phyloP scores from a whole-genome alignment of 2,329 filamentous ascomycete species.

The Fusarium brevicatenulatum region DNA sequence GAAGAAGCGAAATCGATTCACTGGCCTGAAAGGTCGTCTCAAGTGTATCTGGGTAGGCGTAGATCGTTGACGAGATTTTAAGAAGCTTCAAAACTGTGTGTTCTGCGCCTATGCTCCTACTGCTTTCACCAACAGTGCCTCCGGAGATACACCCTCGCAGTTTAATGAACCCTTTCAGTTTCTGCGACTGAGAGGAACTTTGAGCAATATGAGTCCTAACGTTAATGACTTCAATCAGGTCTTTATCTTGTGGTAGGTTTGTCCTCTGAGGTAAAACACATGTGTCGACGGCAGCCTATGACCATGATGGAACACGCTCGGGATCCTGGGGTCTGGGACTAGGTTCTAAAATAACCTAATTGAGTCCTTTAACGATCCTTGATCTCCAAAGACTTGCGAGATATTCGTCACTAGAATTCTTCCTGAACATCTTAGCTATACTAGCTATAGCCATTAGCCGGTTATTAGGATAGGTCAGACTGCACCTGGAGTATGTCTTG shows the following conservation, averaged over 20 bases:
- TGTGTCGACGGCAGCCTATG: neutral
- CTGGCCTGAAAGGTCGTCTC: neutral
- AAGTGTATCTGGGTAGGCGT: neutral
- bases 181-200: neutral
- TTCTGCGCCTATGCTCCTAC: neutral
- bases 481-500: neutral
- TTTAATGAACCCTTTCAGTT: neutral
- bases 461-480: neutral
- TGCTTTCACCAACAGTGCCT: neutral
- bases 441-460: neutral
- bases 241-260: neutral
- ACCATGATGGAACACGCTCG: neutral
- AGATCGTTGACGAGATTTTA: neutral
- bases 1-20: neutral
- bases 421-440: neutral
- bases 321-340: neutral
- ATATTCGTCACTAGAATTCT: neutral
- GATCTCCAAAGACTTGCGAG: neutral
- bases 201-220: neutral
- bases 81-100: fast-evolving
- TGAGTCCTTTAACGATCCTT: neutral
- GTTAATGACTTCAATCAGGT: neutral
- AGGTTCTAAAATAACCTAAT: neutral
- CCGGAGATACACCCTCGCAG: neutral
- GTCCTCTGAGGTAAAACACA: neutral